Evolutionary conservation across 2,329 filamentous ascomycete species (phyloP), one percentile per base, ranked within the genome.

Genomic region (Paecilomyces sp.): DNA sequence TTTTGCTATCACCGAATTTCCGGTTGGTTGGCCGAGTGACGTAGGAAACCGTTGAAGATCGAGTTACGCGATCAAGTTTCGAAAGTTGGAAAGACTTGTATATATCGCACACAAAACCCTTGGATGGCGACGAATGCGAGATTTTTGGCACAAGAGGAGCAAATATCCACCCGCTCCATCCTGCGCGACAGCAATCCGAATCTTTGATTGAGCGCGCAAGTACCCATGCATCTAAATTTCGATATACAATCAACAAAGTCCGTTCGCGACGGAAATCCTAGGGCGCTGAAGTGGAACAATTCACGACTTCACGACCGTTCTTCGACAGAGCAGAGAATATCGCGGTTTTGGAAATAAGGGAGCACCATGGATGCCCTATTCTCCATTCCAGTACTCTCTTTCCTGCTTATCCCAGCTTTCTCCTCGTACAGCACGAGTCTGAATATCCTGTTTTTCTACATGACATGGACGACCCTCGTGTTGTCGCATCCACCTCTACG

Each of bases 401-500:
- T 73, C 24, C 63, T 72, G 36, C 62, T 72, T 8, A 50, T 72
- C 2, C 71, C 70, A 4, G 63, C 66, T 11, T 58, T 86, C 60
- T 83, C 85, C 6, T 88, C 89, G 6, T 92, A 88, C 78, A 88
- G 80, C 51, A 93, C 91, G 1, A 92, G 88, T 1, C 80, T 96
- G 63, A 96, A 94, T 73, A 77, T 96, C 25, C 78, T 95, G 63
- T 92, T 96, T 79, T 94, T 96, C 75, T 93, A 92, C 73, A 84
- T 96, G 78, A 93, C 90, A 66, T 96, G 92, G 92, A 86, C 86
- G 5, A 93, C 90, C 0, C 82, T 97, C 33, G 85, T 95, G 47
- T 79, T 93, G 2, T 89, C 88, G 6, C 89, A 95, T 67, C 82
- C 88, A 0, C 86, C 90, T 0, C 79, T 94, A 15, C 83, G 85